Conservation (phyloP, 2,329 filamentous ascomycete species). For the Fusarium foetens region DNA sequence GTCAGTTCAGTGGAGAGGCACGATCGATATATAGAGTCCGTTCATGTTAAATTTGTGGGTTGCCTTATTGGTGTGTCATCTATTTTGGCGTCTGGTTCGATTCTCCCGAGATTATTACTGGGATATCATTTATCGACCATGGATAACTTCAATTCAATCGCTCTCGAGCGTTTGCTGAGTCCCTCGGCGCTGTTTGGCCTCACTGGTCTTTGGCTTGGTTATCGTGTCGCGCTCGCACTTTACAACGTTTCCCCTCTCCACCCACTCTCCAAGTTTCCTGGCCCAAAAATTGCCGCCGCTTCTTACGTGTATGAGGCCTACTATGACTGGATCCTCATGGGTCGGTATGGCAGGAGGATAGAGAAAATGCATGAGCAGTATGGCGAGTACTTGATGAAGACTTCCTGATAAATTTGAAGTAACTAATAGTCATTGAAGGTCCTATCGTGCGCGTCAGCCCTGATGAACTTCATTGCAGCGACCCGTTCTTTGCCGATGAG, state of each 20-base stretch:
- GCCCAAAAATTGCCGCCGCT: slow-evolving; percentile 50
- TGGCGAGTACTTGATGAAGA: slow-evolving; percentile 35
- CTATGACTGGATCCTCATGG: slow-evolving; percentile 51
- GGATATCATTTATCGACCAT: not conserved
- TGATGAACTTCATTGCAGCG: slow-evolving; percentile 52
- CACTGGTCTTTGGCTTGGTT: slow-evolving; percentile 44
- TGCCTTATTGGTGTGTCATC: not conserved
- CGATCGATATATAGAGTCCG: not conserved
- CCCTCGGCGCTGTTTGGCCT: slow-evolving; percentile 8
- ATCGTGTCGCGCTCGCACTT: slow-evolving; percentile 43
- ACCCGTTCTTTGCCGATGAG: slow-evolving; percentile 51
- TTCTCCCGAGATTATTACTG: rapidly evolving
- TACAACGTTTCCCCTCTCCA: slow-evolving; percentile 55
- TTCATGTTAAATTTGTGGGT: rapidly evolving
- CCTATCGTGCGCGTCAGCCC: slow-evolving; percentile 54
- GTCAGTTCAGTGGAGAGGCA: rapidly evolving
- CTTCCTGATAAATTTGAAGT: rapidly evolving
- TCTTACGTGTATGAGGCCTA: slow-evolving; percentile 53
- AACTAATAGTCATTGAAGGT: slow-evolving; percentile 20
- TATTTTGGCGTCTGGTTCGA: rapidly evolving
- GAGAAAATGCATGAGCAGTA: slow-evolving; percentile 51
- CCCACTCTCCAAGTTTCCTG: slow-evolving; percentile 52
- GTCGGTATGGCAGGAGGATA: slow-evolving; percentile 51
- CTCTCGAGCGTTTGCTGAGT: not conserved
- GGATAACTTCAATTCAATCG: not conserved